These are phyloP conservation scores for Microdochium nivale DNA, from an alignment of 2,329 filamentous ascomycete species.

Conservation along the genomic window DNA sequence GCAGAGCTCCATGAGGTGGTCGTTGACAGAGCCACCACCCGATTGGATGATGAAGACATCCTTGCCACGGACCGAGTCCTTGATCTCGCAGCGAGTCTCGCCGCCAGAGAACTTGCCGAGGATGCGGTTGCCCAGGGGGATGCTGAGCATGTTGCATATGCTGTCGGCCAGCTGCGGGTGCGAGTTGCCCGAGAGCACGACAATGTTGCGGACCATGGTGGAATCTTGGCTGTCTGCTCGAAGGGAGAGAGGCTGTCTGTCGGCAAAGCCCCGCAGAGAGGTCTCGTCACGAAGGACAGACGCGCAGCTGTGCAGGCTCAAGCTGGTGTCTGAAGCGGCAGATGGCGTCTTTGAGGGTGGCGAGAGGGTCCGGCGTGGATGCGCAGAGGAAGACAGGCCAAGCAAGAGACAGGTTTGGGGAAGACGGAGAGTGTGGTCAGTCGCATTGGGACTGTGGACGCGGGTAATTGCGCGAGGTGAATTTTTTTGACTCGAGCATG, in stretches of 20 bases:
- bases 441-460: too few species aligned
- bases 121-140: conserved; percentile 76
- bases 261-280: background rate
- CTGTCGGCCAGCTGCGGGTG: conserved; percentile 81
- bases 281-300: too few species aligned
- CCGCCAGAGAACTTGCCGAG: conserved; percentile 91
- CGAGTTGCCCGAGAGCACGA: conserved; percentile 86
- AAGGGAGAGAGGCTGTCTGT: background rate
- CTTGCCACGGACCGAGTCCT: conserved; percentile 93
- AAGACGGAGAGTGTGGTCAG: too few species aligned
- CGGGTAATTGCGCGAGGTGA: too few species aligned
- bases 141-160: conserved; percentile 81
- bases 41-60: conserved; percentile 99
- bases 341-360: too few species aligned
- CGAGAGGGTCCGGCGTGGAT: too few species aligned
- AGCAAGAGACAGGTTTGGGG: too few species aligned
- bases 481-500: conserved; percentile 1
- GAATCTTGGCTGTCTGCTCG: conserved; percentile 1
- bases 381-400: too few species aligned
- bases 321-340: too few species aligned
- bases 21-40: conserved; percentile 86
- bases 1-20: conserved; percentile 91
- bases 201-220: conserved; percentile 87
- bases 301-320: too few species aligned
- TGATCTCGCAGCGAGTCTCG: conserved; percentile 90